A percentile compares a stretch with the other conserved stretches of the same genome.
phyloP scores from a whole-genome alignment of 352 stramenopile species.

The Pythium chondricola region DNA sequence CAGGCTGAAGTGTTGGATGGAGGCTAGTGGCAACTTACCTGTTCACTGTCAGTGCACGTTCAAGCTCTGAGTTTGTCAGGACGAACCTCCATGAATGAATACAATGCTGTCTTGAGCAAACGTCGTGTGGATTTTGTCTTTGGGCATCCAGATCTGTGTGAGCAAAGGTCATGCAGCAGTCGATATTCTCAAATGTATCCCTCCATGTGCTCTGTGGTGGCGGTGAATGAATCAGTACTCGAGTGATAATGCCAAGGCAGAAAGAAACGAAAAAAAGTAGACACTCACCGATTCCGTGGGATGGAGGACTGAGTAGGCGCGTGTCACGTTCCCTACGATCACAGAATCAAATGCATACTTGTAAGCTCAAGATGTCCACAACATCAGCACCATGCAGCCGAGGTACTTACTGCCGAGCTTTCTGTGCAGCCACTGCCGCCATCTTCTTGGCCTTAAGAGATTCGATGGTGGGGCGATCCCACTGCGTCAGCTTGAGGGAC shows the following conservation, averaged over 20 bases:
- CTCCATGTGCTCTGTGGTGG: slow-evolving; percentile 48
- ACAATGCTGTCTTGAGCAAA: too few species aligned
- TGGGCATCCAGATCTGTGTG: too few species aligned
- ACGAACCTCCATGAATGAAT: too few species aligned
- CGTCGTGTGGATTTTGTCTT: too few species aligned
- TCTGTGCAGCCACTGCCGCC: slow-evolving; percentile 33
- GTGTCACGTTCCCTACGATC: slow-evolving; percentile 13
- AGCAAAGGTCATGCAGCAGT: too few species aligned
- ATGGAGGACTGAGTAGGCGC: slow-evolving; percentile 19
- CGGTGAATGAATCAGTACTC: slow-evolving; percentile 4
- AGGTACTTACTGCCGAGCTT: slow-evolving; percentile 25
- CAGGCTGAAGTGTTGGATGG: too few species aligned
- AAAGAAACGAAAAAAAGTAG: too few species aligned
- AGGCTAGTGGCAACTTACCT: background rate
- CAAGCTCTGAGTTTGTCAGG: too few species aligned
- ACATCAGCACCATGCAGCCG: background rate
- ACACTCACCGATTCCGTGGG: slow-evolving; percentile 17
- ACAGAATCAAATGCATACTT: background rate
- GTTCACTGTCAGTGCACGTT: too few species aligned
- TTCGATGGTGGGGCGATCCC: slow-evolving; percentile 73
- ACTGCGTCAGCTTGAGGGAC: slow-evolving; percentile 64
- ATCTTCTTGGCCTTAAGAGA: slow-evolving; percentile 56
- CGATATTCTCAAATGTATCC: slow-evolving; percentile 62
- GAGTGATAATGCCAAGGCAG: background rate
- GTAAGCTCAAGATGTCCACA: background rate